These are phyloP conservation scores for Tolypocladium ophioglossoides DNA, from an alignment of 2,329 filamentous ascomycete genomes.

Conservation along the genomic window DNA sequence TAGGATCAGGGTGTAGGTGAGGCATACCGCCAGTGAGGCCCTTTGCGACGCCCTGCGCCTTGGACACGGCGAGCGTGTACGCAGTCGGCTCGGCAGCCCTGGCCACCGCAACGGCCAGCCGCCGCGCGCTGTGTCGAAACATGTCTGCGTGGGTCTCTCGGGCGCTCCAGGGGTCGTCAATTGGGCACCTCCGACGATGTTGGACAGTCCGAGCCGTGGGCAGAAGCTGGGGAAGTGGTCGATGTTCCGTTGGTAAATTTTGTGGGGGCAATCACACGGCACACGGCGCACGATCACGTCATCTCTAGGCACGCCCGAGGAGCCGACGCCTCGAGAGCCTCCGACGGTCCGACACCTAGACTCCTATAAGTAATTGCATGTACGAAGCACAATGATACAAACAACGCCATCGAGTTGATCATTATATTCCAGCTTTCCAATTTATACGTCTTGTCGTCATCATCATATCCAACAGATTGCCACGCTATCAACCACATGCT, in stretches of 20 bases:
- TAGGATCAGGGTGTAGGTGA: background rate
- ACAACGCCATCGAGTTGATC: background rate
- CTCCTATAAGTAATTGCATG: too few species aligned
- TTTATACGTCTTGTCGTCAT: background rate
- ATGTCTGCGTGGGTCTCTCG: slow-evolving; percentile 28
- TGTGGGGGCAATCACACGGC: too few species aligned
- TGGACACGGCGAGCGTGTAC: slow-evolving; percentile 63
- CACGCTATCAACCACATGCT: background rate
- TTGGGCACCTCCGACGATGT: background rate
- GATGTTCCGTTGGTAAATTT: too few species aligned
- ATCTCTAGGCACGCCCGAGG: slow-evolving; percentile 4
- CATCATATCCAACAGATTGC: background rate
- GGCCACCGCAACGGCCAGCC: slow-evolving; percentile 49
- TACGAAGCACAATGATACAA: too few species aligned
- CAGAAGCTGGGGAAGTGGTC: background rate
- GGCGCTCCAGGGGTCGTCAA: slow-evolving; percentile 5
- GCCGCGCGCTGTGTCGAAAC: slow-evolving; percentile 59
- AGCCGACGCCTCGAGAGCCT: background rate
- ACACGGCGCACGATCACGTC: slow-evolving; percentile 10
- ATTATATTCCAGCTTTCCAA: background rate
- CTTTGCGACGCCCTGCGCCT: slow-evolving; percentile 67
- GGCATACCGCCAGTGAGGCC: slow-evolving; percentile 69
- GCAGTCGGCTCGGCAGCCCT: slow-evolving; percentile 36
- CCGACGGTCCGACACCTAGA: background rate
- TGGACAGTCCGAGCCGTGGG: background rate